Evolutionary conservation across 345 rosid genomes (phyloP), one percentile per base, ranked within the genome.

Genomic region (Stellera chamaejasme): DNA sequence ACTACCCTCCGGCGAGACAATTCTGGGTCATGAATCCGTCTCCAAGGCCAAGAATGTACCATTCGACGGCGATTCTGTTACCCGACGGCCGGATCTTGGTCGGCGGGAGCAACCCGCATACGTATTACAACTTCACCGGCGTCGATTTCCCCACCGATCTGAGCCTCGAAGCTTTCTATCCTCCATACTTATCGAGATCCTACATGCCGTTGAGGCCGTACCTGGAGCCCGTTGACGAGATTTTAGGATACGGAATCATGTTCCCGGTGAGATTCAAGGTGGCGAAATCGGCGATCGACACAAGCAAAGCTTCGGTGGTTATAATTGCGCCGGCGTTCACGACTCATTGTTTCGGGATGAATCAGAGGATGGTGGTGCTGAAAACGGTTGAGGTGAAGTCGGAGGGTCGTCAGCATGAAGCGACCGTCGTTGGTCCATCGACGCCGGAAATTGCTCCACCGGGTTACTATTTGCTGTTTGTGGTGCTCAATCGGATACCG

Each of bases 31-130:
- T 91, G 92, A 48, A 82, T 2, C 28, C 73, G 2, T 53, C 92
- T 11, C 0, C 69, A 0, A 70, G 70, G 27, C 83, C 90, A 7
- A 76, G 98, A 77, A 60, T 91, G 84, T 82, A 91, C 66, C 98
- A 88, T 67, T 91, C 96, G 3, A 50, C 96, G 0, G 85, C 96
- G 2, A 68, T 81, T 27, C 41, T 91, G 3, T 32, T 88, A 26
- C 55, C 83, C 0, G 95, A 85, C 2, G 93, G 96, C 5, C 80
- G 98, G 1, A 60, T 83, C 32, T n/a, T 88, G 6, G 79, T 85
- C 1, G 91, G 96, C 0, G 98, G 98, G 1, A 83, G 90, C 71
- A 91, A 91, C 47, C 95, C 95, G 1, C 95, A 88, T 32, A 2
- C 59, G 6, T 67, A 27, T 28, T 91, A 91, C 72, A 80, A 76